Conservation (phyloP, 2,329 filamentous ascomycete species). For the Atkinsonella hypoxylon region DNA sequence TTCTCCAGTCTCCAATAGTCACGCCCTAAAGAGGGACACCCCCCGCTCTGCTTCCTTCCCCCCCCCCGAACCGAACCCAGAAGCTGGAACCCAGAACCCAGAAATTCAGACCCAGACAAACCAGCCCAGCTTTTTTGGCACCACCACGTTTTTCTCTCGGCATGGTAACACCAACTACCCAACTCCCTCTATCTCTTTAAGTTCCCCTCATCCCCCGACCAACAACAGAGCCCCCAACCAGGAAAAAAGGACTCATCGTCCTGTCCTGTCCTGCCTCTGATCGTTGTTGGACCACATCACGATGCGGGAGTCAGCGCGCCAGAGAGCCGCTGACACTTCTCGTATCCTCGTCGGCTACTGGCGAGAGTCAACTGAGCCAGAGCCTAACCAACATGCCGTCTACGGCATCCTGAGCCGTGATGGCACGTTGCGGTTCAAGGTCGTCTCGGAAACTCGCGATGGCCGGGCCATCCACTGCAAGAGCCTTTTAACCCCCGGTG, state of each 20-base stretch:
- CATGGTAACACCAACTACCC: background rate
- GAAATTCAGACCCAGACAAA: background rate
- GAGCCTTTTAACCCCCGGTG: background rate
- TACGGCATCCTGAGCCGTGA: slow-evolving; percentile 2
- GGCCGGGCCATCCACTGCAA: background rate
- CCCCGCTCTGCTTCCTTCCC: background rate
- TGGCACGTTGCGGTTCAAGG: slow-evolving; percentile 1
- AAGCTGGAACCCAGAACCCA: background rate
- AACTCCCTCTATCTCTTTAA: background rate
- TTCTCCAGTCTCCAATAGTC: background rate
- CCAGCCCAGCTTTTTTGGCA: background rate
- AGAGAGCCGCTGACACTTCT: background rate
- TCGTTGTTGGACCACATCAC: background rate
- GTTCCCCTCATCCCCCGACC: background rate
- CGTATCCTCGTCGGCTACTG: slow-evolving; percentile 2
- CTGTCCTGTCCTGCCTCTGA: too few relatives aligned
- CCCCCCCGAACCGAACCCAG: background rate
- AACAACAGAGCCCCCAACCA: background rate
- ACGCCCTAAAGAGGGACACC: background rate
- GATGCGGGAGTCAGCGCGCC: slow-evolving; percentile 1
- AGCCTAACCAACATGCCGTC: slow-evolving; percentile 3
- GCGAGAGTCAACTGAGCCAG: slow-evolving; percentile 2
- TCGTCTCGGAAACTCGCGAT: slow-evolving; percentile 1
- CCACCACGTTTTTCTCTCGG: background rate
- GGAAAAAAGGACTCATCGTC: background rate